Percentiles rank a stretch among this genome's conserved stretches.
Conservation (phyloP, 2,329 filamentous ascomycete species). For the Lachnellula willkommii region DNA sequence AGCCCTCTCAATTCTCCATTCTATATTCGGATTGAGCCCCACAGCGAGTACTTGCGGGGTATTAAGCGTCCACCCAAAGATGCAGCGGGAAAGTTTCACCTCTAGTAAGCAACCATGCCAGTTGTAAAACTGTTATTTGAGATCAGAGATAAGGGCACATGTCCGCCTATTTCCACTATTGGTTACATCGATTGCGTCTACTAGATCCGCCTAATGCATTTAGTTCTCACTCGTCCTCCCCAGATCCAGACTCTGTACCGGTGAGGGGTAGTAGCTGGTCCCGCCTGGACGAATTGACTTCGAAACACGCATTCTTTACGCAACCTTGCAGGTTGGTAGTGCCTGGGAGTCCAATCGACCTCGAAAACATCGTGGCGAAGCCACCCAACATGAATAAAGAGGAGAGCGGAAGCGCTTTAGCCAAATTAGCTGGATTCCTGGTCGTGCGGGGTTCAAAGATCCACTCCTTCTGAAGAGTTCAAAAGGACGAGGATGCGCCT, state of each 20-base stretch:
- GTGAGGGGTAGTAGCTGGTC: constrained; percentile 4
- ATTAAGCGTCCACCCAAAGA: constrained; percentile 1
- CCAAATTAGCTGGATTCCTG: background rate
- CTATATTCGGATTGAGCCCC: constrained; percentile 3
- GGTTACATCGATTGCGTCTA: background rate
- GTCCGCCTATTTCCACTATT: constrained; percentile 16
- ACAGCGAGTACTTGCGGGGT: background rate
- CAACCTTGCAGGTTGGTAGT: constrained; percentile 1
- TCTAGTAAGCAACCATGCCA: constrained; percentile 1
- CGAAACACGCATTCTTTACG: background rate
- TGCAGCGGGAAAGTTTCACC: constrained; percentile 3
- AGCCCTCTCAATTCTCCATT: background rate
- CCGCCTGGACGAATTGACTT: background rate
- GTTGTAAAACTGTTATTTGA: constrained; percentile 9
- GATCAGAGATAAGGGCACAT: constrained; percentile 4
- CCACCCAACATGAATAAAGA: background rate
- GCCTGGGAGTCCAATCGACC: background rate
- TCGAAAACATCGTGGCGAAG: background rate
- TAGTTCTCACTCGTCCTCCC: background rate
- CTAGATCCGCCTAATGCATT: constrained; percentile 7
- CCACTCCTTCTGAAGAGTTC: background rate
- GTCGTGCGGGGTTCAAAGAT: constrained; percentile 4
- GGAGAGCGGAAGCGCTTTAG: background rate
- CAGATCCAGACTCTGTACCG: background rate
- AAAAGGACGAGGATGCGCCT: background rate